Percentiles rank a stretch among this genome's conserved stretches.
Evolutionary conservation across 208 protist genomes (phyloP).

Genomic region (Eutreptiella sp.): DNA sequence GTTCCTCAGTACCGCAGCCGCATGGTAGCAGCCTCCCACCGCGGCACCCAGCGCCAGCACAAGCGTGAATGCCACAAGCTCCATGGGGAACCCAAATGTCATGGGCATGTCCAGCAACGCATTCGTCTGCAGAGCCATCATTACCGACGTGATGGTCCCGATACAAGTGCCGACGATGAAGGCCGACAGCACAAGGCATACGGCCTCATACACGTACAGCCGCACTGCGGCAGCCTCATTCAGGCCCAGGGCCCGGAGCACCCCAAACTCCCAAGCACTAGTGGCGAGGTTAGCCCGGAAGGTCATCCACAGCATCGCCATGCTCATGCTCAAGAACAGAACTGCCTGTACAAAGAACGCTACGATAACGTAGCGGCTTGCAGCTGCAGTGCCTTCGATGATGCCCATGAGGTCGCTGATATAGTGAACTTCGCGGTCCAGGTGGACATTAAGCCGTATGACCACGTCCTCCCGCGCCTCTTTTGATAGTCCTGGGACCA

Average conservation of each 20-base stretch:
- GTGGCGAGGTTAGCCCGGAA: constrained; percentile 89
- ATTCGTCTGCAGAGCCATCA: constrained; percentile 70
- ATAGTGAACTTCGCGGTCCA: too few species aligned
- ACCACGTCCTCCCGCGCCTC: too few species aligned
- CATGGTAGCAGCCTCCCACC: too few species aligned
- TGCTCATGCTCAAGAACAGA: too few species aligned
- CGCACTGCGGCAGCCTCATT: constrained; percentile 62
- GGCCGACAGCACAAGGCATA: constrained; percentile 78
- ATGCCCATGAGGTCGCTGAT: constrained; percentile 43
- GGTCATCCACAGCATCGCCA: constrained; percentile 87
- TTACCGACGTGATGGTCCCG: constrained; percentile 64
- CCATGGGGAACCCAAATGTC: constrained; percentile 75
- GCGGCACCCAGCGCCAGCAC: too few species aligned
- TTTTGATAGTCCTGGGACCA: too few species aligned
- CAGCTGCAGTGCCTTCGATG: constrained; percentile 44
- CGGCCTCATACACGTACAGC: constrained; percentile 85
- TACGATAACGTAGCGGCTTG: too few species aligned
- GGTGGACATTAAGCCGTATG: too few species aligned
- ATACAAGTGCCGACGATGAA: constrained; percentile 64
- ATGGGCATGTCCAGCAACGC: constrained; percentile 79
- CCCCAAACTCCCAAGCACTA: constrained; percentile 85
- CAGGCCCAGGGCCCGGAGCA: constrained; percentile 84
- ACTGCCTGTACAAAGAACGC: too few species aligned
- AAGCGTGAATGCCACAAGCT: too few species aligned
- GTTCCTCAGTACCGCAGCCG: too few species aligned